Conservation (phyloP, 768 basidiomycete genomes). For the Termitomyces sp. region DNA sequence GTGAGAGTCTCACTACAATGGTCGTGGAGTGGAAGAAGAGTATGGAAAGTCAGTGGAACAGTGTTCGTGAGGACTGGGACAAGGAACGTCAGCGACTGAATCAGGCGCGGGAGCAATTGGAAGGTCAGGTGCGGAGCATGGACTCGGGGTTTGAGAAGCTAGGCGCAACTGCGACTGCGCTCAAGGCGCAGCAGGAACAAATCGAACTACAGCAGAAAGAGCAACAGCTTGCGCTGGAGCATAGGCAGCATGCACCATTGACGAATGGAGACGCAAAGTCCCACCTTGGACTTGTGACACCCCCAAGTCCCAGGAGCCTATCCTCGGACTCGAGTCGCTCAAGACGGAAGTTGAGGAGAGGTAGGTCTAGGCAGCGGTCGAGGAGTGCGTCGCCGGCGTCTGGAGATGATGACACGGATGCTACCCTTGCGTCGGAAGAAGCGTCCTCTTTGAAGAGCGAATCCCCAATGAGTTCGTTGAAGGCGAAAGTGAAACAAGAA, state of each 20-base stretch:
- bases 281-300: constrained; percentile 59
- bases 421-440: constrained; percentile 31
- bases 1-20: constrained; percentile 49
- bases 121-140: constrained; percentile 50
- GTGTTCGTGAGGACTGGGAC: constrained; percentile 79
- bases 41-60: constrained; percentile 78
- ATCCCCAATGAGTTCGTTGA: constrained; percentile 1
- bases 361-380: constrained; percentile 21
- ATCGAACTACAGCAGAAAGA: constrained; percentile 19
- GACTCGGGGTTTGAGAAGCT: constrained; percentile 51
- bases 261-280: constrained; percentile 36
- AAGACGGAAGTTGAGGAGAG: constrained; percentile 32
- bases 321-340: constrained; percentile 60
- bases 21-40: constrained; percentile 71
- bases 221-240: constrained; percentile 13
- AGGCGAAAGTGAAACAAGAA: constrained; percentile 9
- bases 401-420: constrained; percentile 21
- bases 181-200: constrained; percentile 13
- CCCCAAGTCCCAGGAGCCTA: constrained; percentile 72
- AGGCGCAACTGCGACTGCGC: constrained; percentile 20
- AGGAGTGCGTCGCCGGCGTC: constrained; percentile 17
- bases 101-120: constrained; percentile 80
- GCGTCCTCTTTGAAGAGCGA: constrained; percentile 21
- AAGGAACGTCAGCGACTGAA: constrained; percentile 74
- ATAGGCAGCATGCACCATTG: constrained; percentile 3